Evolutionary conservation across 306 rosid genomes (phyloP).

Genomic region (Quercus variabilis): DNA sequence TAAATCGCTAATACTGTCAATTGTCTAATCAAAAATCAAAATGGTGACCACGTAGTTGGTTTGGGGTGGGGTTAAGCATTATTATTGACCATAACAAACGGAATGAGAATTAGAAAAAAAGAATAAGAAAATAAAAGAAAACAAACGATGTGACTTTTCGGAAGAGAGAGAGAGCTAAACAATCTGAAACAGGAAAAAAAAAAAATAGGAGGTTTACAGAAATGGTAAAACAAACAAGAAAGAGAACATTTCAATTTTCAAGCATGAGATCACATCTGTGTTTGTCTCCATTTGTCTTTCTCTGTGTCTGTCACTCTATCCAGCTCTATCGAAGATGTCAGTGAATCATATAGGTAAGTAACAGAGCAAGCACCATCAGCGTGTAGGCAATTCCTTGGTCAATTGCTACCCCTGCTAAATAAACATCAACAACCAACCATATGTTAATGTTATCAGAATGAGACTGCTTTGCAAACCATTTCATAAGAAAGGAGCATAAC

Average conservation of each 20-base stretch:
- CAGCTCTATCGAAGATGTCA: neutral
- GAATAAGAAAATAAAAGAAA: neutral
- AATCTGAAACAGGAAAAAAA: too few relatives aligned
- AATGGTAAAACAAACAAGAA: neutral
- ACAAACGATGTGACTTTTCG: neutral
- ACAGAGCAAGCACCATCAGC: slow-evolving; percentile 29
- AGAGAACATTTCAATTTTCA: neutral
- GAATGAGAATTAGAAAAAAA: neutral
- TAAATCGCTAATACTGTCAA: neutral
- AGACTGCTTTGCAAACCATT: neutral
- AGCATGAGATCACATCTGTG: slow-evolving; percentile 6
- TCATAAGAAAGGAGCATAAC: neutral
- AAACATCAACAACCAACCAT: neutral
- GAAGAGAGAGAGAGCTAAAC: neutral
- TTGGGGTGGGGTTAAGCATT: neutral
- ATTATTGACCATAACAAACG: neutral
- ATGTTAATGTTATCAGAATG: neutral
- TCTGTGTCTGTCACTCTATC: too few relatives aligned
- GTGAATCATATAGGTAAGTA: slow-evolving; percentile 62
- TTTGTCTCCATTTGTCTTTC: slow-evolving; percentile 1
- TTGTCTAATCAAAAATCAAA: neutral
- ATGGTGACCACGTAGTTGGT: neutral
- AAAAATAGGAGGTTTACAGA: neutral
- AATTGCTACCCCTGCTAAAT: slow-evolving; percentile 31
- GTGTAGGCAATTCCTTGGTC: slow-evolving; percentile 42